Base-by-base conservation (phyloP, 78 protist species). In the Isochrysis galbana region DNA sequence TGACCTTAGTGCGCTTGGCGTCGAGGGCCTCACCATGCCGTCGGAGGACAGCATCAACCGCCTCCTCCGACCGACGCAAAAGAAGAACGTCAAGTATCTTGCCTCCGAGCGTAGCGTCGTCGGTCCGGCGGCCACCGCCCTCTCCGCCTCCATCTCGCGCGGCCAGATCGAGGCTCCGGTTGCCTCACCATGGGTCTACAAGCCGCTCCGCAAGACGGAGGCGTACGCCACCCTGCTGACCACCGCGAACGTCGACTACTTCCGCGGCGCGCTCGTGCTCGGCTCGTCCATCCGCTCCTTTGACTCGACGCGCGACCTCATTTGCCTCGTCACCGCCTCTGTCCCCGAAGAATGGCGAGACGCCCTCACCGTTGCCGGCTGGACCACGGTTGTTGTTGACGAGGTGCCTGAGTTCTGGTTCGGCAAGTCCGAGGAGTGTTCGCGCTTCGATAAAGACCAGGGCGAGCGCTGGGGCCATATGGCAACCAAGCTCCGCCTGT, bases 391-490 rank as follows among this genome's bases (percentile, higher is more conserved):
- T 11, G 47, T 17, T 17, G 84, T 77, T 17, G 47, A 36, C 47
- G 84, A 77, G 84, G 19, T 77, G 22, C 47, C 44, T 23, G 84
- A 77, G 84, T 21, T 39, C 14, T 77, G 84, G 84, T 77, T 17
- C 34, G 84, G 47, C 45, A 77, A 77, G 84, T 77, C 84, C 47
- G 84, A 4, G n/a, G 84, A 77, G 84, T 77, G 84, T 46, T 77
- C 84, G 32, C 3, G 46, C 26, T 77, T 77, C 47, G 84, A 10
- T 29, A 32, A 4, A 23, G 84, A 77, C 84, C 84, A 77, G 84
- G 84, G 84, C 84, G 84, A 77, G 84, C 84, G 84, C 34, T 77
- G 84, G 84, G 84, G 84, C 47, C 84, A 77, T 46, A 77, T 77
- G 84, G 84, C 84, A 17, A 77, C 84, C 84, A 77, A 77, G 84